Conservation (phyloP, 306 rosid species). For the Prinsepia uniflora region DNA sequence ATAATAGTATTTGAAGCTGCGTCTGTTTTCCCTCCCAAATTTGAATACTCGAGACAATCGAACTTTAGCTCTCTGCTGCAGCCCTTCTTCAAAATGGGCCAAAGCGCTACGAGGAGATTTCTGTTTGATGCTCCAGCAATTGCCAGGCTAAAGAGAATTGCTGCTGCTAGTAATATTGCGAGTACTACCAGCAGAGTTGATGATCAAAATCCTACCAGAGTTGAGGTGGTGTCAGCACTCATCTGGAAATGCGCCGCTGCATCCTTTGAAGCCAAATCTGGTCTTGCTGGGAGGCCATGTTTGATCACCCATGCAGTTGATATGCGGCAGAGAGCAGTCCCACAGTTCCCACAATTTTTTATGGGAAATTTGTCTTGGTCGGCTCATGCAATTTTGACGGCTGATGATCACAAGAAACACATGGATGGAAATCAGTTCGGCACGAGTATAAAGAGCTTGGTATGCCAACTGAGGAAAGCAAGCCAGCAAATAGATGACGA, state of each 20-base stretch:
- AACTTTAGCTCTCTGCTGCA: not conserved
- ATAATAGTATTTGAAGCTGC: not conserved
- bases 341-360: not conserved
- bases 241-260: slow-evolving; percentile 4
- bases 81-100: not conserved
- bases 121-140: slow-evolving; percentile 11
- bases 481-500: not conserved
- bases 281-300: not conserved
- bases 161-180: no score
- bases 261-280: not conserved
- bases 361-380: slow-evolving; percentile 13
- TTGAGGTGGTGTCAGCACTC: slow-evolving; percentile 2
- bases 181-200: no score
- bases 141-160: not conserved
- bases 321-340: slow-evolving; percentile 9
- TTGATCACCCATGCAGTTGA: slow-evolving; percentile 9
- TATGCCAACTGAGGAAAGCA: slow-evolving; percentile 8
- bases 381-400: no score
- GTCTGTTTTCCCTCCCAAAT: no score
- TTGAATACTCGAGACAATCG: slow-evolving; percentile 1
- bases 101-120: not conserved
- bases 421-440: no score
- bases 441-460: no score
- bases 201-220: not conserved
- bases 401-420: no score